A percentile compares a stretch with the other conserved stretches of the same genome.
These are phyloP conservation scores for Scedosporium boydii DNA, from an alignment of 2,329 filamentous ascomycete genomes.

Conservation along the genomic window DNA sequence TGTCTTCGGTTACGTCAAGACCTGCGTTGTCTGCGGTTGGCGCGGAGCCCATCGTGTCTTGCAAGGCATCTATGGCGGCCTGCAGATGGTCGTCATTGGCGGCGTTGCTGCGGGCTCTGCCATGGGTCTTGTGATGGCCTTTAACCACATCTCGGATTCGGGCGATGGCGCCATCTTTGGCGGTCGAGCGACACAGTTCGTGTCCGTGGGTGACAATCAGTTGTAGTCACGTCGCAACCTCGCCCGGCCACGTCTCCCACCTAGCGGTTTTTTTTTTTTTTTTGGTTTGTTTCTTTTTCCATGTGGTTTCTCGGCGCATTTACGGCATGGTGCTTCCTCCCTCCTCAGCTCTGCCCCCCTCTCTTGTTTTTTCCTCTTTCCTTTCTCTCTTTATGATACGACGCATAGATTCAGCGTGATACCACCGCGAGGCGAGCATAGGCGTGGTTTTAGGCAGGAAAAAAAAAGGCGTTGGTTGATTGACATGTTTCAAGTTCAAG, in stretches of 20 bases:
- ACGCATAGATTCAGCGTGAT: background rate
- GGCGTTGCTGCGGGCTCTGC: constrained; percentile 25
- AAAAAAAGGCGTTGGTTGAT: too few relatives aligned
- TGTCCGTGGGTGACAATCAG: background rate
- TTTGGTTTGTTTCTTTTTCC: too few relatives aligned
- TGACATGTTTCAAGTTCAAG: too few relatives aligned
- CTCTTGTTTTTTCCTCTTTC: background rate
- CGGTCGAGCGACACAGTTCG: background rate
- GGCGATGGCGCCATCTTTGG: background rate
- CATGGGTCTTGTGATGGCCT: constrained; percentile 25
- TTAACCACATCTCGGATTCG: constrained; percentile 8
- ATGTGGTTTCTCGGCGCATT: too few relatives aligned
- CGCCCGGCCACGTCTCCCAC: too few relatives aligned
- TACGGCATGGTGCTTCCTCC: too few relatives aligned
- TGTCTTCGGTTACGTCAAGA: constrained; percentile 57
- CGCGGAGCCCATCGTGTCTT: constrained; percentile 10
- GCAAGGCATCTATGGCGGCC: constrained; percentile 18
- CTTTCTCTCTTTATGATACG: background rate
- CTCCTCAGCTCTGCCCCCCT: too few relatives aligned
- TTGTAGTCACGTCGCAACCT: background rate
- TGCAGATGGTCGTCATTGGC: constrained; percentile 31
- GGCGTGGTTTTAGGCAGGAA: background rate
- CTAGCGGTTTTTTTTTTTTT: too few relatives aligned
- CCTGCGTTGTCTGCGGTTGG: constrained; percentile 27
- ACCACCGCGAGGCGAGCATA: background rate